phyloP scores from a whole-genome alignment of 805 yeast species.

The Kodamaea restingae region DNA sequence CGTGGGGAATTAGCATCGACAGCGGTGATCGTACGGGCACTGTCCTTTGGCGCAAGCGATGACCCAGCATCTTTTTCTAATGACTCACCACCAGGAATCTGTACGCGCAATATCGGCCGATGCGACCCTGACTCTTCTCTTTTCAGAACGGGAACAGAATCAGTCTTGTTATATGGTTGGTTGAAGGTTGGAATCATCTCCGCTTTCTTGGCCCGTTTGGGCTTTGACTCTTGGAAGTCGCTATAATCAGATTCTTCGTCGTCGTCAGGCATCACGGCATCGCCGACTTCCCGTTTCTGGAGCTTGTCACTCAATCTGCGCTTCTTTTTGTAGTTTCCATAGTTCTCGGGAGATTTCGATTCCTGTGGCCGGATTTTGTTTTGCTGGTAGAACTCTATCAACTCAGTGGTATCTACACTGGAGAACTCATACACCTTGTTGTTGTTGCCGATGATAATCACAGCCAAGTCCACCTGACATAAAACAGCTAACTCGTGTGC shows the following conservation, averaged over 20 bases:
- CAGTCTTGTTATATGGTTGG: slow-evolving; percentile 12
- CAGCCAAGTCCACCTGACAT: slow-evolving; percentile 91
- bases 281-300: slow-evolving; percentile 9
- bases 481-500: slow-evolving; percentile 84
- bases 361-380: slow-evolving; percentile 43
- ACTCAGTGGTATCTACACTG: slow-evolving; percentile 53
- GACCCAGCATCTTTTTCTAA: slow-evolving; percentile 2
- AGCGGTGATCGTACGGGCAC: slow-evolving; percentile 46
- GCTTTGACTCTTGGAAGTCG: slow-evolving; percentile 34
- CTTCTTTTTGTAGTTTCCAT: slow-evolving; percentile 54
- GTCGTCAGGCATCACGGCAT: slow-evolving; percentile 18
- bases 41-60: slow-evolving; percentile 17
- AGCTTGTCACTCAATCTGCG: slow-evolving; percentile 19
- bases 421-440: slow-evolving; percentile 83
- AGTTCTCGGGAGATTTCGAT: slow-evolving; percentile 60
- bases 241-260: slow-evolving; percentile 30
- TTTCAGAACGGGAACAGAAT: slow-evolving; percentile 9
- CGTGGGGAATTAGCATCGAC: slow-evolving; percentile 21
- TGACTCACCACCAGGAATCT: slow-evolving; percentile 51
- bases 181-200: slow-evolving; percentile 14
- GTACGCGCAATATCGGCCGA: slow-evolving; percentile 60
- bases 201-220: slow-evolving; percentile 25
- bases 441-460: slow-evolving; percentile 78
- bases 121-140: slow-evolving; percentile 16
- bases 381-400: slow-evolving; percentile 17